Conservation (phyloP, 352 stramenopile species). For the Globisporangium parvum region DNA sequence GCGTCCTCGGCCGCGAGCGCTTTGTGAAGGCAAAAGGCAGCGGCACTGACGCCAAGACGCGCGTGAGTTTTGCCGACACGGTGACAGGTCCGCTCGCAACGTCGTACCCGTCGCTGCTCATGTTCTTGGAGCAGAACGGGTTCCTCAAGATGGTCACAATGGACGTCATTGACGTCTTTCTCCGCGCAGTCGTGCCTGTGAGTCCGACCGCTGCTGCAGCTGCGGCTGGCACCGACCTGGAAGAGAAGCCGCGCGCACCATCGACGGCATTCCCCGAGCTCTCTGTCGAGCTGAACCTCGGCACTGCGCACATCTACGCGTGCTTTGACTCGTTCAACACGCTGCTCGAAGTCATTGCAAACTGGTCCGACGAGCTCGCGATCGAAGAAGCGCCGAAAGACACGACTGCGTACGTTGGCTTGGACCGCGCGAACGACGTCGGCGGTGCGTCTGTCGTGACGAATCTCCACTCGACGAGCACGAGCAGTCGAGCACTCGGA, state of each 20-base stretch:
- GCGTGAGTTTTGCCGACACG: slow-evolving; percentile 33
- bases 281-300: slow-evolving; percentile 75
- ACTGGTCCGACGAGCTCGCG: slow-evolving; percentile 66
- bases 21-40: slow-evolving; percentile 24
- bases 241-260: slow-evolving; percentile 26
- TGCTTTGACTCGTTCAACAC: slow-evolving; percentile 89
- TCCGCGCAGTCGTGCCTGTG: slow-evolving; percentile 54
- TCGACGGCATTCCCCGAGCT: slow-evolving; percentile 54
- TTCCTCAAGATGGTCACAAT: slow-evolving; percentile 84
- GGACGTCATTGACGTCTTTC: slow-evolving; percentile 81
- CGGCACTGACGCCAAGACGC: slow-evolving; percentile 22
- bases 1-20: slow-evolving; percentile 62
- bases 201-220: slow-evolving; percentile 7
- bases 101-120: slow-evolving; percentile 66
- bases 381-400: slow-evolving; percentile 58
- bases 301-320: slow-evolving; percentile 83
- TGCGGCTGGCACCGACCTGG: slow-evolving; percentile 3
- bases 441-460: slow-evolving; percentile 69
- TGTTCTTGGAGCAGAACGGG: slow-evolving; percentile 73
- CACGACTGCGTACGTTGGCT: slow-evolving; percentile 70
- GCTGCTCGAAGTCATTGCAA: slow-evolving; percentile 63
- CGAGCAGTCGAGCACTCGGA: slow-evolving; percentile 20
- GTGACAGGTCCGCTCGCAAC: not conserved
- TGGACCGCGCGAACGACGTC: slow-evolving; percentile 54
- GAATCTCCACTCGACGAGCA: slow-evolving; percentile 41